Conservation (phyloP, 2,329 filamentous ascomycete species). For the Ophiocordyceps unilateralis region DNA sequence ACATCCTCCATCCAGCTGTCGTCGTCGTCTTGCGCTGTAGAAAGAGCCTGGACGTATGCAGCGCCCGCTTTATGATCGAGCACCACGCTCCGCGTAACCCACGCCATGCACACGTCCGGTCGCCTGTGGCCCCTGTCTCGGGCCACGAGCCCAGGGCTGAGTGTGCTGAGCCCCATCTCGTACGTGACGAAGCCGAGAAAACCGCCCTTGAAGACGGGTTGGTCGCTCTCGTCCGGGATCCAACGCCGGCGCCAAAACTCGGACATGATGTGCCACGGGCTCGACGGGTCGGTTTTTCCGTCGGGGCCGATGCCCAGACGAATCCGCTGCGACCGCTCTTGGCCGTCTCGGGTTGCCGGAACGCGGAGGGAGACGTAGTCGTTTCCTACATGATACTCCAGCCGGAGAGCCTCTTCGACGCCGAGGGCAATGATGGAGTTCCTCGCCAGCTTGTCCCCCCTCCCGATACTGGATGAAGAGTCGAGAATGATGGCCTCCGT, state of each 20-base stretch:
- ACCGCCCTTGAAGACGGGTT: constrained; percentile 56
- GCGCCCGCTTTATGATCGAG: constrained; percentile 50
- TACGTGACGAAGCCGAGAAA: constrained; percentile 77
- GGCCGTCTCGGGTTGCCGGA: constrained; percentile 5
- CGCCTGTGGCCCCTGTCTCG: constrained; percentile 19
- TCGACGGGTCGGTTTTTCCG: constrained; percentile 11
- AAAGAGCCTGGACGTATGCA: constrained; percentile 44
- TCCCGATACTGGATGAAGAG: constrained; percentile 38
- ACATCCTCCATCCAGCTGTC: constrained; percentile 15
- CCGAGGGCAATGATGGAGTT: constrained; percentile 61
- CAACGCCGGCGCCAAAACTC: constrained; percentile 20
- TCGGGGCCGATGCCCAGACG: constrained; percentile 5
- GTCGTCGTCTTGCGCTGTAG: constrained; percentile 2
- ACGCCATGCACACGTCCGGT: constrained; percentile 60
- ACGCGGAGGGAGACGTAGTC: constrained; percentile 14
- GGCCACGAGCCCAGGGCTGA: constrained; percentile 13
- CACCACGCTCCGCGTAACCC: constrained; percentile 62
- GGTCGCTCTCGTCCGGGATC: constrained; percentile 5
- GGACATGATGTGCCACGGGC: constrained; percentile 34
- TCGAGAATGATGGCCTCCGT: constrained; percentile 38
- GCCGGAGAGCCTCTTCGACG: constrained; percentile 33
- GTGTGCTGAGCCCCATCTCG: constrained; percentile 49
- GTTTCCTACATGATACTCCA: constrained; percentile 41
- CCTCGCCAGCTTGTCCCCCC: constrained; percentile 24
- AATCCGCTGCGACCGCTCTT: constrained; percentile 11